Evolutionary conservation across 2,329 filamentous ascomycete genomes (phyloP), one percentile per base, ranked within the genome.

Genomic region (Trichoderma endophyticum): DNA sequence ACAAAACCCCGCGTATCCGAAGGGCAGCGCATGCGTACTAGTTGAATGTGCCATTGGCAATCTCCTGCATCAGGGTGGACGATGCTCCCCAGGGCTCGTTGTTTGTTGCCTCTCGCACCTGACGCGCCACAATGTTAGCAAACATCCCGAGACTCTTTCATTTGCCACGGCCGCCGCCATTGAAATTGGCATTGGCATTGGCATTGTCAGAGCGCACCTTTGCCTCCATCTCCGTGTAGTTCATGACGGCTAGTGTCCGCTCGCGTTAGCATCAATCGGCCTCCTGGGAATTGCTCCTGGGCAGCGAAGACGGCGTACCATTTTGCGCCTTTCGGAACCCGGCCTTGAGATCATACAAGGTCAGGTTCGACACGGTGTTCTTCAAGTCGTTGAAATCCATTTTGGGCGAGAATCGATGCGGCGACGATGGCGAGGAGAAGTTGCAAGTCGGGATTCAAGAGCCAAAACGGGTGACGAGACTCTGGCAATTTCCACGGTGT

Each of bases 41-140:
- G 85, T 95, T 98, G 84, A 97, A 97, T 73, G 96, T 99, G 78
- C 91, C 96, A 82, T 95, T 97, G 83, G 96, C 94, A 82, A 99
- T 99, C 83, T 99, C 96, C 83, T 98, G 95, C 95, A 98, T 97
- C 78, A 92, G 81, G 12, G 92, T 93, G 30, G 91, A 91, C 14
- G 92, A 93, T 65, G 91, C 90, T 75, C 95, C 96, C 96, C 96
- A 99, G 71, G 96, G 96, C 82, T 99, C 96, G 82, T 98, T 98
- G 84, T 99, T 99, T 48, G 96, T 99, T 34, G 96, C 96, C 87
- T 99, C 96, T 82, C 96, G 92, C 76, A 98, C 94, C 92, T 96
- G 66, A 56, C 54, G 72, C 61, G 68, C 51, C 24, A 14, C 30
- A 39, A 39, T 34, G 51, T 71, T 34, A 71, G 69, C 34, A 66